Base-by-base conservation (phyloP, 306 rosid genomes). In the Cucurbita argyrosperma region DNA sequence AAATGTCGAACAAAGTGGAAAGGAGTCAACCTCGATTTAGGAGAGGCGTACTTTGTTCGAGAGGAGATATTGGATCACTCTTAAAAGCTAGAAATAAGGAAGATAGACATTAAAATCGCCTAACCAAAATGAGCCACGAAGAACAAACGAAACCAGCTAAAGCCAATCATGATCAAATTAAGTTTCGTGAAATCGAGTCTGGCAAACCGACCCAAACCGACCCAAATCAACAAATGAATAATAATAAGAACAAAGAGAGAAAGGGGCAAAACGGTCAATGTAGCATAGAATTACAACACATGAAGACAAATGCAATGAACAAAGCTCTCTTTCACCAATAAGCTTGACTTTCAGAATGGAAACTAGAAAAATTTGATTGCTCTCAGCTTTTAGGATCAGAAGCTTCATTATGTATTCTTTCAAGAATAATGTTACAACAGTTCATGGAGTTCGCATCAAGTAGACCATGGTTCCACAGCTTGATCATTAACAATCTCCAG, bases 401-500 rank as follows among this genome's bases (percentile, higher is more conserved):
- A 58, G 78, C 84, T 79, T 71, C 76, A 79, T 23, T 82, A 77
- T 76, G 83, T 66, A 53, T 80, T 60, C 80, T 57, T 79, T 87
- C 84, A 77, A 91, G 83, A 82, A 86, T 75, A 53, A 63, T 39
- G 82, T 71, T 76, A 76, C 97, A 88, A 23, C 26, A 68, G 76
- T 80, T 61, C 79, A 94, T 74, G 75, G 80, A 74, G 55, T 72
- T 64, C 9, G 81, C 85, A 77, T 91, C 88, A 61, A 89, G 87
- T 75, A 94, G 95, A 74, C 85, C 90, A 10, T 82, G 89, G 78
- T 81, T 87, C 85, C 82, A 88, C 47, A 91, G 79, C 79, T 88
- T 94, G 83, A 89, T 80, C 95, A 84, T 85, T 23, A 84, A 83
- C 61, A 87, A 10, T 79, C 87, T 88, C 97, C 97, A 94, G 55